A percentile compares a stretch with the other conserved stretches of the same genome.
Evolutionary conservation across 805 yeast genomes (phyloP).

Genomic region (Lipomyces lipofer): DNA sequence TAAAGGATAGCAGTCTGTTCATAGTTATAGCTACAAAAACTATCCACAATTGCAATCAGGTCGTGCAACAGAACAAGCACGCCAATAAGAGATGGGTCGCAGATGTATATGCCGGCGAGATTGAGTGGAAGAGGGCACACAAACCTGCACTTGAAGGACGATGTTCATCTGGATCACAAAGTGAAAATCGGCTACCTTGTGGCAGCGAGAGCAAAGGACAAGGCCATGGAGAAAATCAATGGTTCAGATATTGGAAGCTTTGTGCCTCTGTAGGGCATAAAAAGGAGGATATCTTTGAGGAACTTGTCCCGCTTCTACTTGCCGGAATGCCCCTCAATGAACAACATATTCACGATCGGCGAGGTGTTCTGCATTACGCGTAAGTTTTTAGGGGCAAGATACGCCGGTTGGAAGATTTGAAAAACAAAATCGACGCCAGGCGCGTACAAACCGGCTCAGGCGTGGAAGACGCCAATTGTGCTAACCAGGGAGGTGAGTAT

Average conservation of each 20-base stretch:
- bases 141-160: background rate
- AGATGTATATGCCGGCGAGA: background rate
- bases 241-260: background rate
- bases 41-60: background rate
- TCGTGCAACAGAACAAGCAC: background rate
- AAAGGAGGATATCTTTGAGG: background rate
- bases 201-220: background rate
- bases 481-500: background rate
- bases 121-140: background rate
- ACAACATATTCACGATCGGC: background rate
- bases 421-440: background rate
- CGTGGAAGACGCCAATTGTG: background rate
- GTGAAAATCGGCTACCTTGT: background rate
- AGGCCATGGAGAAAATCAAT: background rate
- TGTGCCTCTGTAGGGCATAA: background rate
- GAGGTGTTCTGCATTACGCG: background rate
- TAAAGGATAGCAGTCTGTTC: background rate
- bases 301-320: background rate
- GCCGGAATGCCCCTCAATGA: background rate
- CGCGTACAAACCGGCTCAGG: too few species aligned
- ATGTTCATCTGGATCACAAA: background rate
- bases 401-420: background rate
- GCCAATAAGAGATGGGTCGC: background rate
- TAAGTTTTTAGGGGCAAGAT: background rate
- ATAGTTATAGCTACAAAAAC: background rate